phyloP scores from a whole-genome alignment of 257 asterid genomes.

The Solanum chiquidenum region DNA sequence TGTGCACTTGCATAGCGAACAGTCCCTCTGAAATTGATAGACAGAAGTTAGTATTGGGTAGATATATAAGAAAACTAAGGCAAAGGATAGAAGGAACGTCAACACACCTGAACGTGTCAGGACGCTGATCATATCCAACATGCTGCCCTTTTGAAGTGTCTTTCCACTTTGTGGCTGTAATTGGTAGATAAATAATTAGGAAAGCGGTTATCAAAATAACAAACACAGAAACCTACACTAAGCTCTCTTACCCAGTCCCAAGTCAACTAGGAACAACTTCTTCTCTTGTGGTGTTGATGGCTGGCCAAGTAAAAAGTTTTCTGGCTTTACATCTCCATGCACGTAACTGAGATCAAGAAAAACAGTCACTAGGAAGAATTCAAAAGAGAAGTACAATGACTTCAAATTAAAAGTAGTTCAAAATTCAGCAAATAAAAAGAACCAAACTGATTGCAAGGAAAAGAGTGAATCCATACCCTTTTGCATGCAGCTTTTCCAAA shows the following conservation, averaged over 20 bases:
- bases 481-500: slow-evolving; percentile 34
- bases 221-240: not conserved
- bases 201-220: not conserved
- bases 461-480: slow-evolving; percentile 17
- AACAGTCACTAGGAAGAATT: not conserved
- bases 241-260: slow-evolving; percentile 31
- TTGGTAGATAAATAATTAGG: not conserved
- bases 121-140: slow-evolving; percentile 39
- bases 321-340: slow-evolving; percentile 49
- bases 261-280: slow-evolving; percentile 42
- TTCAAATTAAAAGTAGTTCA: not conserved
- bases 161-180: slow-evolving; percentile 39
- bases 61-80: not conserved
- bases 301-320: slow-evolving; percentile 39
- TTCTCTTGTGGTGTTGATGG: slow-evolving; percentile 37
- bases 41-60: not conserved
- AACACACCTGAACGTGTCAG: slow-evolving; percentile 32
- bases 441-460: not conserved
- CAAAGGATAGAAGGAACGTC: not conserved
- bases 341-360: slow-evolving; percentile 16
- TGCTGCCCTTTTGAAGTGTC: slow-evolving; percentile 29
- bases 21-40: slow-evolving; percentile 23
- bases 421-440: not conserved
- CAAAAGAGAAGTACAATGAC: not conserved
- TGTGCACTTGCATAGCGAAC: slow-evolving; percentile 46